phyloP scores from a whole-genome alignment of 2,329 filamentous ascomycete genomes.

The Arthrobotrys iridis region DNA sequence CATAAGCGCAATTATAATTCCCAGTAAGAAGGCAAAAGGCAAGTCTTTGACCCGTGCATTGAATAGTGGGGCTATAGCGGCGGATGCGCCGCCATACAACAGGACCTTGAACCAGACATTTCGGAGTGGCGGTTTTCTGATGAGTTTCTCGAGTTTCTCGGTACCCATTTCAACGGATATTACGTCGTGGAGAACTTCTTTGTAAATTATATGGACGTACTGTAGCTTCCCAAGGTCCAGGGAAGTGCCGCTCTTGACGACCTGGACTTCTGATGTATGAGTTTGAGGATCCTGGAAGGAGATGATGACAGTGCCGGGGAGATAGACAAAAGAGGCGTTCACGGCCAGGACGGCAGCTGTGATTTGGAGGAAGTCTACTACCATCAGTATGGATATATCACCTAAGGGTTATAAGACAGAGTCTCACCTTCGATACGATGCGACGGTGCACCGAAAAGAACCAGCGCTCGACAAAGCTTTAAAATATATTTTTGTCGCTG shows the following conservation, averaged over 20 bases:
- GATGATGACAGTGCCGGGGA: constrained; percentile 92
- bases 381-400: constrained; percentile 71
- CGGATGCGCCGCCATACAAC: constrained; percentile 79
- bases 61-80: constrained; percentile 82
- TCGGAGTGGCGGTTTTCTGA: constrained; percentile 39
- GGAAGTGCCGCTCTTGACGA: constrained; percentile 75
- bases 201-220: constrained; percentile 80
- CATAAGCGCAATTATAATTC: constrained; percentile 76
- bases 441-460: constrained; percentile 76
- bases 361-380: constrained; percentile 81
- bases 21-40: constrained; percentile 79
- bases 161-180: constrained; percentile 77
- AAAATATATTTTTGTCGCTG: constrained; percentile 83
- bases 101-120: constrained; percentile 65
- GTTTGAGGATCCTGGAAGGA: constrained; percentile 81
- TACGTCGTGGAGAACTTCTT: constrained; percentile 79
- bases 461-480: constrained; percentile 83
- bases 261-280: constrained; percentile 81
- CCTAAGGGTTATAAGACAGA: neutral
- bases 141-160: constrained; percentile 67
- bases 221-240: constrained; percentile 78
- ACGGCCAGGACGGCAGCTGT: constrained; percentile 86
- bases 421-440: constrained; percentile 50
- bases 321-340: constrained; percentile 88
- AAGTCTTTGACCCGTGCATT: constrained; percentile 79